These are phyloP conservation scores for Przewalskia tangutica DNA, from an alignment of 257 asterid genomes.

Conservation along the genomic window DNA sequence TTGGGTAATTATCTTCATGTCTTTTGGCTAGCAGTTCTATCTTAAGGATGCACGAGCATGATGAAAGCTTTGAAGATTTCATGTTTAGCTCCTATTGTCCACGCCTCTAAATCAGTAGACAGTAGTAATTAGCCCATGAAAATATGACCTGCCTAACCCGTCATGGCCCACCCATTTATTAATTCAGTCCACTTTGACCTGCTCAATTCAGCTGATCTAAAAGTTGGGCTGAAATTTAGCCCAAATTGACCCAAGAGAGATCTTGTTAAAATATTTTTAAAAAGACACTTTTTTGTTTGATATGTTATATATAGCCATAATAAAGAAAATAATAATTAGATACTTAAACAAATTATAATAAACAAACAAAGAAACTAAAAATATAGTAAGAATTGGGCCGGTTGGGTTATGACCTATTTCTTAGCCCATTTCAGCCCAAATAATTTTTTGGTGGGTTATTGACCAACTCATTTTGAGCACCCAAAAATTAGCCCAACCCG, in stretches of 20 bases:
- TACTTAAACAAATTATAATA: not conserved
- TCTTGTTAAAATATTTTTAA: not conserved
- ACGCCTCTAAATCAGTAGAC: not conserved
- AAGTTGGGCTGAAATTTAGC: not conserved
- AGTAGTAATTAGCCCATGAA: not conserved
- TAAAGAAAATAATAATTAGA: not conserved
- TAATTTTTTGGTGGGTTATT: not conserved
- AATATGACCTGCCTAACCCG: not conserved
- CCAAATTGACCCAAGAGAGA: not conserved
- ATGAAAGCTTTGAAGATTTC: not conserved
- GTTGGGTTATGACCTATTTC: not conserved
- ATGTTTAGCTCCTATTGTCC: not conserved
- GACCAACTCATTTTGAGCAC: not conserved
- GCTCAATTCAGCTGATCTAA: not conserved
- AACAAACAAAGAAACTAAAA: not conserved
- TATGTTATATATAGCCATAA: not conserved
- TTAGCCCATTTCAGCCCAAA: not conserved
- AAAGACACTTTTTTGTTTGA: not conserved
- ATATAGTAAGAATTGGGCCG: not conserved
- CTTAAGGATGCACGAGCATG: not conserved
- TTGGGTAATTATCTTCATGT: not conserved
- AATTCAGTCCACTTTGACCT: not conserved
- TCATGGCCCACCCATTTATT: not conserved
- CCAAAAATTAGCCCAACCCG: not conserved
- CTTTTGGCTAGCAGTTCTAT: not conserved